A percentile compares a stretch with the other conserved stretches of the same genome.
Evolutionary conservation across 2,329 filamentous ascomycete species (phyloP).

Genomic region (Ophiostoma tasmaniense): DNA sequence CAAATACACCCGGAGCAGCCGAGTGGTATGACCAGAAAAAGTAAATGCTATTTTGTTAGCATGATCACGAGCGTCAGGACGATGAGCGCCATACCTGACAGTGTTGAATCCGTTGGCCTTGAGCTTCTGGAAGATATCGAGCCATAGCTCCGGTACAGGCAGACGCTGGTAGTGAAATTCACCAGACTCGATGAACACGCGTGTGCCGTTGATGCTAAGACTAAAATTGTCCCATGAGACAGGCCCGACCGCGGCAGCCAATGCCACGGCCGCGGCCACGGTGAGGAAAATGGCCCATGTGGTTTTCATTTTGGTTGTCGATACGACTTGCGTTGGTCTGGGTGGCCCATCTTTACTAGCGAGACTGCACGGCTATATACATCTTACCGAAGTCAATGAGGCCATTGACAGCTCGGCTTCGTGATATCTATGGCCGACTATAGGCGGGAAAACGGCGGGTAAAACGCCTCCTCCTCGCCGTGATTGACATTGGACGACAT

Average conservation of each 20-base stretch:
- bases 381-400: background rate
- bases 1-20: constrained; percentile 62
- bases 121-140: constrained; percentile 61
- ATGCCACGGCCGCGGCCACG: background rate
- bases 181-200: constrained; percentile 39
- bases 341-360: background rate
- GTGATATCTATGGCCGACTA: background rate
- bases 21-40: constrained; percentile 52
- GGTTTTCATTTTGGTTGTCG: background rate
- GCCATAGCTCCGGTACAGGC: constrained; percentile 45
- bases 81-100: no score
- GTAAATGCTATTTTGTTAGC: constrained; percentile 32
- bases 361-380: background rate
- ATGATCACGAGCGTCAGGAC: no score
- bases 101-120: constrained; percentile 72
- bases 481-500: background rate
- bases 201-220: constrained; percentile 39
- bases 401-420: background rate
- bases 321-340: background rate
- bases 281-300: background rate
- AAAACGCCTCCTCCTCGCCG: background rate
- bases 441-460: background rate
- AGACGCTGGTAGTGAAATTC: constrained; percentile 48
- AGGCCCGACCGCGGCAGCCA: constrained; percentile 32
- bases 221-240: constrained; percentile 47